Base-by-base conservation (phyloP, 2,329 filamentous ascomycete species). In the Colletotrichum sp. region DNA sequence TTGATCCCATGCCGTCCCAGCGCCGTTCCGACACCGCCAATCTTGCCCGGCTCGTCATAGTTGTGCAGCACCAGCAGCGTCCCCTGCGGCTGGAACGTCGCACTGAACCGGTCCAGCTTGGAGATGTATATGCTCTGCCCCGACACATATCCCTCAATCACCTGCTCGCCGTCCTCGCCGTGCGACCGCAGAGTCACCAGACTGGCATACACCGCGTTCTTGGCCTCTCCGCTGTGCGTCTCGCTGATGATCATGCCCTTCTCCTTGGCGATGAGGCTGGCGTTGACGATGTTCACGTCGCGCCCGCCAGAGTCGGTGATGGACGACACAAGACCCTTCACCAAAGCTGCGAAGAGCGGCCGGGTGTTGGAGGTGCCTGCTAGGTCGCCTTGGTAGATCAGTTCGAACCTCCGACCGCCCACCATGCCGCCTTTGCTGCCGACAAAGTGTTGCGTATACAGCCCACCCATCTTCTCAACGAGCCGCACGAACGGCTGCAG, bases 281-380 rank as follows among this genome's bases (percentile, higher is more conserved):
- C 95, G 80, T 97, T 96, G 79, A 97, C 95, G 75, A 97, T 95
- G 85, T 96, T 96, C 80, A 96, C 93, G 80, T 94, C 93, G 15
- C 91, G 83, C 1, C 90, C 92, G 48, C 93, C 92, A 0, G 89
- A 87, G 72, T 92, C 92, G 72, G 91, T 93, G 78, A 96, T 94
- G 2, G 92, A 91, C 1, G 90, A 89, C 8, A 95, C 89, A 0
- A 97, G 89, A 0, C 95, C 95, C 82, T 96, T 96, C 78, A 96
- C 91, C 2, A 96, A 86, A 0, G 95, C 95, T 0, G 95, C 94
- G 78, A 95, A 95, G 4, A 97, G 89, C 0, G 95, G 95, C 66
- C 95, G 93, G 2, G 95, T 96, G 79, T 95, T 96, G 77, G 90
- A 90, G 77, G 96, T 90, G 18, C 86, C 88, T 0, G 94, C 92